Evolutionary conservation across 108 stramenopile species (phyloP), one percentile per base, ranked within the genome.

Genomic region (Nitzschia sp.): DNA sequence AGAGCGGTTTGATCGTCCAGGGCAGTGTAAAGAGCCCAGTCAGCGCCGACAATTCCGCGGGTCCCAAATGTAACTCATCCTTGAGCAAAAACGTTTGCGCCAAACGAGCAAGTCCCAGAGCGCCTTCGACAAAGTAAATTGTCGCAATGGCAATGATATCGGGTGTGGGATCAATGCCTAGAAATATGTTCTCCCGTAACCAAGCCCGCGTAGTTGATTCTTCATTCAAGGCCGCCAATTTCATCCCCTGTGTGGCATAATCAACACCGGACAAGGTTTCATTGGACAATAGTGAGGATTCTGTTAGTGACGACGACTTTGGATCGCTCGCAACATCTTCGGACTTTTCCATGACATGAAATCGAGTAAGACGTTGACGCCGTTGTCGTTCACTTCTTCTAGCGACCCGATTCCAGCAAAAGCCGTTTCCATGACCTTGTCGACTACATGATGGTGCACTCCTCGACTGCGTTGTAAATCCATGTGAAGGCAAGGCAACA

Each of bases 71-170:
- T n/a, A 97, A 76, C 61, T 95, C 91, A 75, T 98, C 96, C 68
- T 98, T 98, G 5, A 98, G 76, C 35, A 96, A 82, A 78, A 95
- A 98, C 1, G 94, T 97, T 67, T 93, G 90, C 51, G 97, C 95
- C 31, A 98, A 70, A 46, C 93, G 83, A 23, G 97, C 91, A 38
- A 98, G 73, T 27, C 95, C 95, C 23, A 98, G 64, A 11, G 96
- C 95, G n/a, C 97, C 97, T 66, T 98, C 95, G 8, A 97, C 95
- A 69, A 98, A 97, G 67, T 98, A 98, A 26, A 97, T 95, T 42
- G 91, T 83, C 21, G 85, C 75, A 58, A 98, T 97, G 28, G 96
- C 92, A 24, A 90, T n/a, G 29, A 94, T 75, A 51, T 91, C 91
- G 0, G 91, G 88, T 26, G 92, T 84, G 24, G 88, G 90, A 46